These are phyloP conservation scores for Paramecium caudatum DNA, from an alignment of 73 alveolate genomes.

Conservation along the genomic window DNA sequence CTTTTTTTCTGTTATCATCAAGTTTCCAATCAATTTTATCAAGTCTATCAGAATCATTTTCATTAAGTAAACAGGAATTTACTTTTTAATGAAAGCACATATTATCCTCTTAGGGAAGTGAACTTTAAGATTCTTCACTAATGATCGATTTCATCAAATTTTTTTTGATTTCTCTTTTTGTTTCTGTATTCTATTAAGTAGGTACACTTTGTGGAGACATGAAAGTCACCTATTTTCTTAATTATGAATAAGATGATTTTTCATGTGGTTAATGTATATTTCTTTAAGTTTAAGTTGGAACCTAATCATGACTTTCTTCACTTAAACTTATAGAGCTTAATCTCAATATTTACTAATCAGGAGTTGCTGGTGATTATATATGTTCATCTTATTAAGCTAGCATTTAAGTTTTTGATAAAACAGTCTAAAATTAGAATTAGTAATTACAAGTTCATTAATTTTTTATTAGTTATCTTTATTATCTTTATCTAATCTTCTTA, in stretches of 20 bases:
- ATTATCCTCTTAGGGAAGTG: neutral
- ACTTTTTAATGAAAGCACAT: neutral
- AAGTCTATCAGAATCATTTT: neutral
- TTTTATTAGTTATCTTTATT: no score
- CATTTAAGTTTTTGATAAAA: neutral
- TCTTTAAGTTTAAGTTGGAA: neutral
- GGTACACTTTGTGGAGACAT: neutral
- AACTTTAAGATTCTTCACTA: slow-evolving; percentile 27
- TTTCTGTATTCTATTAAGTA: neutral
- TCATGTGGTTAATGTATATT: neutral
- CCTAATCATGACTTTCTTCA: slow-evolving; percentile 37
- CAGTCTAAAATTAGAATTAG: no score
- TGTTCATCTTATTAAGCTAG: neutral
- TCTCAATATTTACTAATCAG: slow-evolving; percentile 12
- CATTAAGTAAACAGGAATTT: slow-evolving; percentile 28
- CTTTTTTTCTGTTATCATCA: neutral
- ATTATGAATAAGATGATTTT: neutral
- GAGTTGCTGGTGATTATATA: slow-evolving; percentile 25
- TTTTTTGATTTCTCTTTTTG: neutral
- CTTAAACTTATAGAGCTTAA: slow-evolving; percentile 4
- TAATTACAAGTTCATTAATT: no score
- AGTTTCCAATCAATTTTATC: neutral
- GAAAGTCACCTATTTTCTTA: neutral
- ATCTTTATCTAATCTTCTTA: slow-evolving; percentile 9
- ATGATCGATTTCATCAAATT: neutral